A percentile compares a stretch with the other conserved stretches of the same genome.
Conservation (phyloP, 2,329 filamentous ascomycete species). For the Cordyceps javanica region DNA sequence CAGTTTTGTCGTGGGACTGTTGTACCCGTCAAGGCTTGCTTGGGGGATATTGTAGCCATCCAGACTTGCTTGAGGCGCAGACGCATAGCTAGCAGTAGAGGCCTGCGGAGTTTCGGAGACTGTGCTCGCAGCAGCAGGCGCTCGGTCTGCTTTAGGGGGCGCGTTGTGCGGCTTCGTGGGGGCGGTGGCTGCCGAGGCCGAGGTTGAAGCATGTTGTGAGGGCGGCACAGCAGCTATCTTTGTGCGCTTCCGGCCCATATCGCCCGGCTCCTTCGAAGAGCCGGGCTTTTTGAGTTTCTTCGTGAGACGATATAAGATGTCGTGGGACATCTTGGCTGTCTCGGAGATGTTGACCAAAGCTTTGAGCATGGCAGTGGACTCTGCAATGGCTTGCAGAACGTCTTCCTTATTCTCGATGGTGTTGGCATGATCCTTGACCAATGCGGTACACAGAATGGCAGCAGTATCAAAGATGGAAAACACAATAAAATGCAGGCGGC, state of each 20-base stretch:
- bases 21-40: background rate
- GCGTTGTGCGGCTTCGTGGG: background rate
- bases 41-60: background rate
- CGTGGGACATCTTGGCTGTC: slow-evolving; percentile 29
- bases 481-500: slow-evolving; percentile 44
- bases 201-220: background rate
- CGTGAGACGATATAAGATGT: slow-evolving; percentile 26
- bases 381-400: slow-evolving; percentile 31
- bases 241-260: slow-evolving; percentile 6
- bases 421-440: slow-evolving; percentile 40
- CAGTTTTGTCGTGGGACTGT: background rate
- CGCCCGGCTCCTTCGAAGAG: background rate
- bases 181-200: background rate
- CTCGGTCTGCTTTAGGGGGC: background rate
- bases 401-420: slow-evolving; percentile 27
- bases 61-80: background rate
- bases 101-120: background rate
- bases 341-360: slow-evolving; percentile 25
- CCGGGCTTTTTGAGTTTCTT: slow-evolving; percentile 21
- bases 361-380: slow-evolving; percentile 27
- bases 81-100: background rate
- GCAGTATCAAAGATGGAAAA: slow-evolving; percentile 47
- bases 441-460: slow-evolving; percentile 41
- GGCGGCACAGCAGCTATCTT: slow-evolving; percentile 1
- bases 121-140: background rate